These are phyloP conservation scores for Asterochloris sp. DNA, from an alignment of 139 green algal species.

Conservation along the genomic window DNA sequence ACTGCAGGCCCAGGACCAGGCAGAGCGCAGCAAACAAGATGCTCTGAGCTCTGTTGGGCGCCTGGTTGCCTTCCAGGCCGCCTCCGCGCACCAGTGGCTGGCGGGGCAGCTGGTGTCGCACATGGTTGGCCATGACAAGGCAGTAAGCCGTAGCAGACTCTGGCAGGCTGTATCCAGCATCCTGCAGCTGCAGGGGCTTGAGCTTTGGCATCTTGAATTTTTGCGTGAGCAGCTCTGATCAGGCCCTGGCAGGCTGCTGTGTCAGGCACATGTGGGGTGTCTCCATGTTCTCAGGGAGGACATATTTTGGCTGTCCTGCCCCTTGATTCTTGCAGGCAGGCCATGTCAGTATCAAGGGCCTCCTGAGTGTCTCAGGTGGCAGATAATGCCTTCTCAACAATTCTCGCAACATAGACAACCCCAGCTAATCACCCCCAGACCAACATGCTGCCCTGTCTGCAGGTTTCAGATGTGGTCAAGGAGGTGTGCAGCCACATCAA, in stretches of 20 bases:
- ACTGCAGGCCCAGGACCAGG: no score
- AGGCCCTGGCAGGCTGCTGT: no score
- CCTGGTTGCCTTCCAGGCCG: slow-evolving; percentile 18
- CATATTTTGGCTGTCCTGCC: no score
- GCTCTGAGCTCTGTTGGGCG: slow-evolving; percentile 9
- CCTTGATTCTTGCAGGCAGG: no score
- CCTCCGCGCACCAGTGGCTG: slow-evolving; percentile 18
- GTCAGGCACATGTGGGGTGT: no score
- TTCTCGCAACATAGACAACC: neutral
- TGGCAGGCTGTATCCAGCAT: no score
- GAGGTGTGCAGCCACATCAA: slow-evolving; percentile 31
- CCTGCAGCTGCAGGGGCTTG: no score
- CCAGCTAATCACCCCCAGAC: neutral
- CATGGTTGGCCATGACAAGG: slow-evolving; percentile 22
- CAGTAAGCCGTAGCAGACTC: neutral
- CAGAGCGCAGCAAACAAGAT: neutral
- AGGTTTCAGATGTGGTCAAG: slow-evolving; percentile 26
- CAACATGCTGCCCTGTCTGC: neutral
- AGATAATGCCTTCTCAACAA: neutral
- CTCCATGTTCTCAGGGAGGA: no score
- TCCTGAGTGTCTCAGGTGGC: no score
- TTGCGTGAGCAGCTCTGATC: no score
- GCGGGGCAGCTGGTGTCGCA: slow-evolving; percentile 44
- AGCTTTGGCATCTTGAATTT: no score
- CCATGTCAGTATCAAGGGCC: no score